phyloP scores from a whole-genome alignment of 352 stramenopile genomes.

The Phytopythium aichiense region DNA sequence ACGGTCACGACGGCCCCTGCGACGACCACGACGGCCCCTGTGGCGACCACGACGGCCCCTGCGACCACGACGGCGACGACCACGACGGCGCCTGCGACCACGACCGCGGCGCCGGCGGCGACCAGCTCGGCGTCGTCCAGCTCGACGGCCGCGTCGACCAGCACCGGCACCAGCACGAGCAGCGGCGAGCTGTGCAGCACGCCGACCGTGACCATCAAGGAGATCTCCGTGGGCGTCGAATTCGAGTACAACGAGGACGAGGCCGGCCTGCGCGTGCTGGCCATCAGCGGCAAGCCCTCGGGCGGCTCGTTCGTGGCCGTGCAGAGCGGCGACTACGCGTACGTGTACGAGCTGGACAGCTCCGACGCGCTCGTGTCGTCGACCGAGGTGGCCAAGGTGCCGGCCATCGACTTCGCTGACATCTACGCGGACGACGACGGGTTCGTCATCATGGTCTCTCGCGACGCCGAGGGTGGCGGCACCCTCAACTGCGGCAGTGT shows the following conservation, averaged over 20 bases:
- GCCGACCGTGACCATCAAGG: conserved; percentile 30
- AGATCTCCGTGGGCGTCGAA: conserved; percentile 32
- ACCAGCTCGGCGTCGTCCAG: conserved; percentile 7
- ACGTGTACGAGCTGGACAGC: conserved; percentile 44
- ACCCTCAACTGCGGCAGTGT: conserved; percentile 59
- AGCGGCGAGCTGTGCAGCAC: conserved; percentile 39
- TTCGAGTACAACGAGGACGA: conserved; percentile 48
- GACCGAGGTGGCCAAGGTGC: conserved; percentile 28
- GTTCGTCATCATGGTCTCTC: conserved; percentile 48
- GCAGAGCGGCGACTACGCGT: conserved; percentile 41
- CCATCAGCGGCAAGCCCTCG: conserved; percentile 35
- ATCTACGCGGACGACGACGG: conserved; percentile 50
- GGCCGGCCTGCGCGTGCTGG: conserved; percentile 40
- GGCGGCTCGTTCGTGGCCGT: conserved; percentile 46
- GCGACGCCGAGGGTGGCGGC: conserved; percentile 41
- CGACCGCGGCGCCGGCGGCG: conserved; percentile 6
- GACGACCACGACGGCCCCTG: not conserved
- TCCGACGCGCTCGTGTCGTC: conserved; percentile 41
- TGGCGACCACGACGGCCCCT: not conserved
- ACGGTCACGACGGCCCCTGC: not conserved
- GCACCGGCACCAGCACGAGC: conserved; percentile 4
- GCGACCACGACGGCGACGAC: too few relatives aligned
- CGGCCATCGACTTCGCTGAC: conserved; percentile 49
- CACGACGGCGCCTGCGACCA: not conserved
- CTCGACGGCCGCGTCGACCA: conserved; percentile 10